These are phyloP conservation scores for Pyrenochaeta sp. DNA, from an alignment of 2,329 filamentous ascomycete species.

Conservation along the genomic window DNA sequence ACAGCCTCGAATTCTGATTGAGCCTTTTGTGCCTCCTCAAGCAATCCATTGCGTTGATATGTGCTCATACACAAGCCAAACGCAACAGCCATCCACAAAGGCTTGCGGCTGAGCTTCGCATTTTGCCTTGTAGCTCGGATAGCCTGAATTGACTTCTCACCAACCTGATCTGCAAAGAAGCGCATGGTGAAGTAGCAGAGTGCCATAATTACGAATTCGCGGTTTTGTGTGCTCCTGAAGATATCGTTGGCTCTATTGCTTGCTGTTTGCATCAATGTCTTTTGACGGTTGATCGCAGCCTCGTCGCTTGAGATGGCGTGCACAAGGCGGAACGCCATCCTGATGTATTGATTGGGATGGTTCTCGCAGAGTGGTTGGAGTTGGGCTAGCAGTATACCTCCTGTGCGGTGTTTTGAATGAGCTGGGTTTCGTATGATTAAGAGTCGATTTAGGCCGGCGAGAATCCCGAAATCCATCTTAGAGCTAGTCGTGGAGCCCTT, in stretches of 20 bases:
- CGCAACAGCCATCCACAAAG: conserved; percentile 43
- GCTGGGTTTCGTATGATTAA: conserved; percentile 54
- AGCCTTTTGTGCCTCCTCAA: conserved; percentile 35
- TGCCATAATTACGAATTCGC: conserved; percentile 81
- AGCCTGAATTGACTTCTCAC: conserved; percentile 64
- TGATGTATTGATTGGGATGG: conserved; percentile 78
- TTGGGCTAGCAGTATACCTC: conserved; percentile 68
- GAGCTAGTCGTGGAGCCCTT: conserved; percentile 30
- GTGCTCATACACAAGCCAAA: conserved; percentile 42
- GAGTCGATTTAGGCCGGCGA: conserved; percentile 59
- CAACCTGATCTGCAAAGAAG: conserved; percentile 83
- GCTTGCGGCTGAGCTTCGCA: conserved; percentile 29
- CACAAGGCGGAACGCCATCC: conserved; percentile 79
- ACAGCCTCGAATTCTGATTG: conserved; percentile 31
- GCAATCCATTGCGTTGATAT: conserved; percentile 36
- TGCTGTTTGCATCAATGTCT: conserved; percentile 73
- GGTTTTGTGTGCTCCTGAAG: conserved; percentile 75
- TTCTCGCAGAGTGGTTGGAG: conserved; percentile 73
- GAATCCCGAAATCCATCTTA: conserved; percentile 54
- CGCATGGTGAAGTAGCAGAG: conserved; percentile 85
- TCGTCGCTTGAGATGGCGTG: conserved; percentile 70
- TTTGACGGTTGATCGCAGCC: conserved; percentile 75
- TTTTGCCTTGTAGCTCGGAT: conserved; percentile 41
- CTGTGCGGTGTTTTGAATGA: conserved; percentile 59
- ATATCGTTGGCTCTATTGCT: conserved; percentile 67